Base-by-base conservation (phyloP, 805 yeast species). In the Blastobotrys mokoenaii region DNA sequence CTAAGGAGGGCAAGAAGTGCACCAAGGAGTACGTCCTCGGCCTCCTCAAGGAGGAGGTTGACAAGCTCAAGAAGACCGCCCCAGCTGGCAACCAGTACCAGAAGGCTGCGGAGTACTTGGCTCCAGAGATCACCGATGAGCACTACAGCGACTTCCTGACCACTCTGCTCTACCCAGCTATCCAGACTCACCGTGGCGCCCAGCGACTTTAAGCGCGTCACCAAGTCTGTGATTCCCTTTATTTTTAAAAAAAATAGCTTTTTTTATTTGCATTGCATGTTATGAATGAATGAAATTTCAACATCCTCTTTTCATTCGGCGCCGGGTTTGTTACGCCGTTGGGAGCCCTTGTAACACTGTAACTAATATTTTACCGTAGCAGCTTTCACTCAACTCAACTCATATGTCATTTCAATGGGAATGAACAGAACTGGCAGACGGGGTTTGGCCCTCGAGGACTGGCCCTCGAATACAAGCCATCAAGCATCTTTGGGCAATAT, bases 61-160 rank as follows among this genome's bases (percentile, higher is more conserved):
- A 59, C 43, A 76, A 77, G 66, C 74, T 80, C 64, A 64, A 61
- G 52, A 63, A 65, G 59, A 46, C 63, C 40, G 74, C 66, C 56
- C 76, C 57, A 67, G 71, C 60, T 61, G 66, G 68, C 27, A 67
- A 66, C 53, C 72, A 76, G 65, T 80, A 68, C 64, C 70, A 70
- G 57, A 69, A 66, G 48, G 84, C 85, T 20, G 77, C 77, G 52
- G 69, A 63, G 38, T 74, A 69, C 67, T 75, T 79, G 61, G 72
- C 68, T 47, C 82, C 83, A n/a, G 84, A 79, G 62, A 76, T 79
- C 55, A 66, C 75, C 55, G 80, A 76, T 56, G 79, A 79, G 61
- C 71, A 67, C 54, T 79, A 76, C 67, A 70, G 76, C 46, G 82
- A 80, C 56, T 80, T 81, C 66, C 72, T 81, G 57, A 81, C 87